Conservation (phyloP, 2,329 filamentous ascomycete genomes). For the Fusarium scirpi region DNA sequence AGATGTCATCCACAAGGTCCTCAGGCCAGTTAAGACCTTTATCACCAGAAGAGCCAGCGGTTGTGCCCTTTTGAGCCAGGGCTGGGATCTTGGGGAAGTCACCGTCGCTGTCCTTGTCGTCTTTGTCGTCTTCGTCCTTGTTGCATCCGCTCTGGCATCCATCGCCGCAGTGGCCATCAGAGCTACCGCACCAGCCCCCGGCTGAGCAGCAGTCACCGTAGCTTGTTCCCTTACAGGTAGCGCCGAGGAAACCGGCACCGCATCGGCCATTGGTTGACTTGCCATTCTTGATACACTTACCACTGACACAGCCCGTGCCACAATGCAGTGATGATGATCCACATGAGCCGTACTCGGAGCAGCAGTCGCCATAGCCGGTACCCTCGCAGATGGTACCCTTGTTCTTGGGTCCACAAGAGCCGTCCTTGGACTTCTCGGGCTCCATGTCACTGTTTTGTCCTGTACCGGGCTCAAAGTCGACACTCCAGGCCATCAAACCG, state of each 20-base stretch:
- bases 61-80: not conserved
- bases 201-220: slow-evolving; percentile 1
- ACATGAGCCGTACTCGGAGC: slow-evolving; percentile 14
- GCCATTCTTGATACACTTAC: slow-evolving; percentile 10
- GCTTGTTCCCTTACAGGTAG: not conserved
- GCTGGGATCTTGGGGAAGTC: not conserved
- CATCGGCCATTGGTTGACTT: slow-evolving; percentile 12
- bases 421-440: slow-evolving; percentile 6
- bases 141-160: slow-evolving; percentile 12
- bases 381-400: slow-evolving; percentile 12
- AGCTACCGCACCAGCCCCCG: slow-evolving; percentile 6
- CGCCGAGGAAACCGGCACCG: slow-evolving; percentile 4
- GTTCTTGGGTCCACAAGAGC: slow-evolving; percentile 13
- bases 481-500: slow-evolving; percentile 29
- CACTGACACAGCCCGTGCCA: slow-evolving; percentile 21
- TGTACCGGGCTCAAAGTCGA: slow-evolving; percentile 20
- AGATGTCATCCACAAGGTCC: not conserved
- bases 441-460: not conserved
- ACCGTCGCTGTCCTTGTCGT: not conserved
- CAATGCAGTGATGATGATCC: slow-evolving; percentile 8
- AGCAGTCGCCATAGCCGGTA: slow-evolving; percentile 20
- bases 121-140: not conserved
- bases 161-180: not conserved
- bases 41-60: not conserved
- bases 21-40: not conserved